Evolutionary conservation across 2,329 filamentous ascomycete species (phyloP), one percentile per base, ranked within the genome.

Genomic region (Fusarium floridanum): DNA sequence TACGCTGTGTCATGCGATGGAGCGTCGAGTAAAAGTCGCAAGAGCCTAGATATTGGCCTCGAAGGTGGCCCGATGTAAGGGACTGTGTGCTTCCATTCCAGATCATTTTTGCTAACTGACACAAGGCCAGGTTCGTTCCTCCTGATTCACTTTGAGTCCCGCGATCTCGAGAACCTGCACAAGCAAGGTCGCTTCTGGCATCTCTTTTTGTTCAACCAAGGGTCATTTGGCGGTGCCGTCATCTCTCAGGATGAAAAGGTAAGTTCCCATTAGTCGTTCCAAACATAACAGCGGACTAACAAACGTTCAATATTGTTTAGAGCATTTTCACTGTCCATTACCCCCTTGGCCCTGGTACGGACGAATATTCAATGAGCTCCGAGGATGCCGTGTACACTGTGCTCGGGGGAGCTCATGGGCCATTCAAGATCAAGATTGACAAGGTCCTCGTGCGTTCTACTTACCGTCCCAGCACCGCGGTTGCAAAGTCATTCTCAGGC

Each of bases 401-500:
- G 34, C 34, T 36, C 5, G 12, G 34, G 11, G 34, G 34, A 36
- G 11, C 11, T 6, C 12, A 36, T 36, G 12, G 34, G 34, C 34
- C 34, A 36, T 36, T 36, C 34, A 36, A 36, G 34, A 68, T 80
- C 29, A 66, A 64, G 20, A 75, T 79, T 8, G 77, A 80, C 64
- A 56, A 76, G n/a, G 68, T 78, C 5, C 71, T 79, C 1, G 77
- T 79, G 43, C 71, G 4, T 73, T 71, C 8, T 67, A 27, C 2
- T 79, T 48, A 65, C 36, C 63, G 73, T 6, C 77, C 76, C 2
- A 78, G 65, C 36, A 77, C 78, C 24, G 62, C 72, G 5, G 43
- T 79, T 2, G 72, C 78, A 9, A 64, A 66, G 16, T 7, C n/a
- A 6, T 59, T 32, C 2, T 85, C 83, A 24, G 22, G 65, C 16